Base-by-base conservation (phyloP, 1,284 basidiomycete species). In the Ceratorhiza oryzae-sativae region DNA sequence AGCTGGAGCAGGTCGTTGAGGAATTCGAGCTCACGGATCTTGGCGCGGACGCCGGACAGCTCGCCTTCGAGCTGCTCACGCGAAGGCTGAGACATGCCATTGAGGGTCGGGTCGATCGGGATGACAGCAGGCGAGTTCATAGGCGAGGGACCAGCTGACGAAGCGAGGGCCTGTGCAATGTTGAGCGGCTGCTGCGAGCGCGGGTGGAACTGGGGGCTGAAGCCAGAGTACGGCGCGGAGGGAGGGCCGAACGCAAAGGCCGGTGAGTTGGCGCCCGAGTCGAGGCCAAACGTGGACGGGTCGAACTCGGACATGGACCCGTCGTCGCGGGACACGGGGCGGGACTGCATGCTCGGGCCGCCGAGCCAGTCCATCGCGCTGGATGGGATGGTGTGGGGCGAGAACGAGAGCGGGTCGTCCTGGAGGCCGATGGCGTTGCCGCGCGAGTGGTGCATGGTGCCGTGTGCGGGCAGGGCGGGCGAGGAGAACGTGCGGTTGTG, bases 1-100 rank as follows among this genome's bases (percentile, higher is more conserved):
- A 82, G 78, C 51, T 82, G 81, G 32, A 82, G 81, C 23, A 82
- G 80, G 60, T 86, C 81, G 74, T 85, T 83, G 67, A 77, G 49
- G 53, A 75, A 75, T 73, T 77, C 75, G 73, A 77, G 73, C 53
- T 77, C 73, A 48, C 74, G 67, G 42, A 76, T 72, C 42, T 74
- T 71, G 70, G 74, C 68, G 51, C 74, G 60, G 20, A 75, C 73
- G 36, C 63, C 42, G 23, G 46, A 23, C 34, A 75, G 73, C 53
- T 75, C 73, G 48, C 70, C 53, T 20, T 75, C 75, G 49, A 75
- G 75, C 59, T 49, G 73, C 32, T 67, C 59, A 48, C 53, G 75
- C 13, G 70, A 53, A 56, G 58, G 45, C n/a, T n/a, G n/a, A n/a
- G n/a, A n/a, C 48, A 39, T 68, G 63, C 20, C 42, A 45, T 55